These are phyloP conservation scores for Ormosia semicastrata DNA, from an alignment of 306 rosid genomes.

Conservation along the genomic window DNA sequence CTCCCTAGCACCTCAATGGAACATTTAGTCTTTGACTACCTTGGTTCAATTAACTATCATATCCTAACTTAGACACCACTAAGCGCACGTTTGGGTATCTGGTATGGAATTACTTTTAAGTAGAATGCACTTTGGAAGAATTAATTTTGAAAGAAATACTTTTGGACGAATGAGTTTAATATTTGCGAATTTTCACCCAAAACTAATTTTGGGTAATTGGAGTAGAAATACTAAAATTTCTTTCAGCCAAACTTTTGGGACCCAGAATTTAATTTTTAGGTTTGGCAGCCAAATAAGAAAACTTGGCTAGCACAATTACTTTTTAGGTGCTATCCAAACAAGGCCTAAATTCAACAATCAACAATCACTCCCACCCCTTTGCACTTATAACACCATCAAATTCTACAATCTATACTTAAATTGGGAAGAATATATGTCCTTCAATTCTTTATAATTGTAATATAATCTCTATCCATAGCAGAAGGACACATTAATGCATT, in stretches of 20 bases:
- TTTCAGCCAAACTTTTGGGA: not conserved
- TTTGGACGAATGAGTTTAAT: not conserved
- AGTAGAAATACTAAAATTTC: not conserved
- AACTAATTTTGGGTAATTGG: not conserved
- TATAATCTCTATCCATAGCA: not conserved
- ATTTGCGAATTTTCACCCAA: not conserved
- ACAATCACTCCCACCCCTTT: not conserved
- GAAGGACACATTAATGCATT: not conserved
- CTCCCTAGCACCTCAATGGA: not conserved
- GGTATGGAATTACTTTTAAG: not conserved
- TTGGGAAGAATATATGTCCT: not conserved
- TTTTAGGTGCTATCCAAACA: not conserved
- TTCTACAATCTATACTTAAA: not conserved
- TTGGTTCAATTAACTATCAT: not conserved
- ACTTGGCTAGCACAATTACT: not conserved
- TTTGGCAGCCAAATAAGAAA: not conserved
- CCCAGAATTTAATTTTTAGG: not conserved
- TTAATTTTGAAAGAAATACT: not conserved
- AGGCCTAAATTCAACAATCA: not conserved
- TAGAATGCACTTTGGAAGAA: not conserved
- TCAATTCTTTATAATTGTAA: not conserved
- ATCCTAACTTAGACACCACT: not conserved
- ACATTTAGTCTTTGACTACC: not conserved
- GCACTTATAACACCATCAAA: slow-evolving; percentile 6
- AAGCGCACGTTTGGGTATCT: not conserved